Conservation (phyloP, 495 filamentous ascomycete species). For the Choiromyces venosus region DNA sequence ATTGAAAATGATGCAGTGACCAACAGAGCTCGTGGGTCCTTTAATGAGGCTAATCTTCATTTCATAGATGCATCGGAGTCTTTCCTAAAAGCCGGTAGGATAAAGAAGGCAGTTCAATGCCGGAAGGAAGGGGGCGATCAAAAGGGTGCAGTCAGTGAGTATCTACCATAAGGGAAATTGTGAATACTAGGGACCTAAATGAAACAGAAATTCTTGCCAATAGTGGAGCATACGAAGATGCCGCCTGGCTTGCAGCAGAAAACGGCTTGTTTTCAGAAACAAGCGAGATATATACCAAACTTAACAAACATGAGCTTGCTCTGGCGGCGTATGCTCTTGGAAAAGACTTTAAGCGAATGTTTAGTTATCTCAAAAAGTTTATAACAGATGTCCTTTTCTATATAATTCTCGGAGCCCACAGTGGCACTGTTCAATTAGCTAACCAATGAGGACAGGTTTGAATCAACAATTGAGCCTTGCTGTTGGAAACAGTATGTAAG, state of each 20-base stretch:
- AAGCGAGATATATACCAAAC: constrained; percentile 8
- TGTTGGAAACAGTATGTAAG: constrained; percentile 17
- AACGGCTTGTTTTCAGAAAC: constrained; percentile 12
- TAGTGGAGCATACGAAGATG: constrained; percentile 15
- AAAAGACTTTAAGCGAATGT: constrained; percentile 4
- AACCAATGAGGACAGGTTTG: constrained; percentile 4
- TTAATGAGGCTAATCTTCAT: constrained; percentile 4
- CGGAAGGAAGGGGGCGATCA: constrained; percentile 19
- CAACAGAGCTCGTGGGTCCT: constrained; percentile 12
- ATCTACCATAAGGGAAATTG: background rate
- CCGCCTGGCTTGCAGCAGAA: constrained; percentile 12
- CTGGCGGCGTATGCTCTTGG: constrained; percentile 15
- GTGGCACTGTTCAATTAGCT: background rate
- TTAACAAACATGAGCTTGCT: constrained; percentile 12
- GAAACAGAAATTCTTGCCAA: constrained; percentile 20
- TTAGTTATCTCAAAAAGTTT: constrained; percentile 14
- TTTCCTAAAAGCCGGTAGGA: constrained; percentile 10
- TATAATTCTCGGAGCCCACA: too few relatives aligned
- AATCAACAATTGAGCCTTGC: constrained; percentile 6
- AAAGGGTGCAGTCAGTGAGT: constrained; percentile 22
- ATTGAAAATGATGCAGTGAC: constrained; percentile 10
- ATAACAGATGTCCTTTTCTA: background rate
- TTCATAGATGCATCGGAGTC: constrained; percentile 16
- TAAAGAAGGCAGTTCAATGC: constrained; percentile 20
- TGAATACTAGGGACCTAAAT: background rate